These are phyloP conservation scores for Fusarium subtropicale DNA, from an alignment of 2,329 filamentous ascomycete genomes.

Conservation along the genomic window DNA sequence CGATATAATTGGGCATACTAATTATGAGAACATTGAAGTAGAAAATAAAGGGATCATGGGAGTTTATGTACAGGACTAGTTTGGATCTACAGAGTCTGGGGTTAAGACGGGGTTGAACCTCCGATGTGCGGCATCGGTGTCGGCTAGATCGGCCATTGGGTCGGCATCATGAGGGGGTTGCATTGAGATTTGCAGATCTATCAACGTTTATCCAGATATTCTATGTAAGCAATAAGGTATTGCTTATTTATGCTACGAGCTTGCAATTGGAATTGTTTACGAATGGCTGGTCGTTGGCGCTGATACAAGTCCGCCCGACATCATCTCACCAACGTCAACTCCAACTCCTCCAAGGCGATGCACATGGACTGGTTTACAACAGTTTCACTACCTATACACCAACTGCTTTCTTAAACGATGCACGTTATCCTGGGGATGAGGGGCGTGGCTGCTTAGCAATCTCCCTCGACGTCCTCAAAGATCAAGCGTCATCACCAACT, in stretches of 20 bases:
- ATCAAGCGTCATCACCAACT: not conserved
- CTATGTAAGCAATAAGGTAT: not conserved
- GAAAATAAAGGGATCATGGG: not conserved
- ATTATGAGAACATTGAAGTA: not conserved
- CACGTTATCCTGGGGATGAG: too few species aligned
- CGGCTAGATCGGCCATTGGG: conserved; percentile 7
- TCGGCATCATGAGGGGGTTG: not conserved
- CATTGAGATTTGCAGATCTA: not conserved
- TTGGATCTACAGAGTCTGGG: not conserved
- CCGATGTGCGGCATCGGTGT: conserved; percentile 4
- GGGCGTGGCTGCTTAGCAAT: not conserved
- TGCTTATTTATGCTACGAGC: not conserved
- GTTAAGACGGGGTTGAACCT: conserved; percentile 28
- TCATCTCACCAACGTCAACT: not conserved
- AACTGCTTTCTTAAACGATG: fast-evolving
- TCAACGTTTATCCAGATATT: not conserved
- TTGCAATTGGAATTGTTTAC: not conserved
- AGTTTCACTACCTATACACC: not conserved
- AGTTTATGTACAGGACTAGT: conserved; percentile 8
- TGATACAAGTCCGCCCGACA: too few species aligned
- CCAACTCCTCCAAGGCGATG: not conserved
- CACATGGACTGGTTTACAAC: not conserved
- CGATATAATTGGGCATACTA: fast-evolving
- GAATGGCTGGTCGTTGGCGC: not conserved
- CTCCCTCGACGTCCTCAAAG: fast-evolving